Base-by-base conservation (phyloP, 2,329 filamentous ascomycete genomes). In the Xylaria sp. region DNA sequence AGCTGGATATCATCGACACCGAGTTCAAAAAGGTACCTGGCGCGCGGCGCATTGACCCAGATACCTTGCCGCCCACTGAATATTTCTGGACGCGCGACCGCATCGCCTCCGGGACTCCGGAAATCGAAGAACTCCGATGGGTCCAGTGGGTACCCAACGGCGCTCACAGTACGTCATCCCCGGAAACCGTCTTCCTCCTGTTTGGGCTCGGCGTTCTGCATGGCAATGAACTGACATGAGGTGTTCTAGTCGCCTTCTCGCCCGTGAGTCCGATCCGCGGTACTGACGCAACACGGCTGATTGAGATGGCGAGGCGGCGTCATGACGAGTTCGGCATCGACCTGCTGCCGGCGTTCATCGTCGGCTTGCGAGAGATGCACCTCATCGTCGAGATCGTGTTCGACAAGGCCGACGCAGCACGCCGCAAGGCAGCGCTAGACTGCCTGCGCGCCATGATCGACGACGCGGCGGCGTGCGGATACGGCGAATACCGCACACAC, bases 401-500 rank as follows among this genome's bases (percentile, higher is more conserved):
- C 57, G 76, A 80, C 69, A 73, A 75, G 12, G 69, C 67, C 20
- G 71, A 78, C 67, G 67, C 71, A 1, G 71, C 67, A 63, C 71
- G 70, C 15, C 73, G 77, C 12, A 54, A 65, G 18, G 75, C 71
- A 12, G 77, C 75, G n/a, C 66, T 78, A 23, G 67, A 69, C 3
- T 78, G 76, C 68, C 66, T 79, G 54, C 73, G 76, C 6, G 74
- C 73, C 7, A 72, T 82, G 66, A 77, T 82, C 36, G 78, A 79
- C 43, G 81, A 83, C 56, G 80, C 79, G 12, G 81, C 81, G 1
- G 76, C 72, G 2, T 74, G 76, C 9, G 82, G 82, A 2, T 83
- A 81, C 67, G 82, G 82, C 57, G 82, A 84, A 70, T 84, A 84
- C 74, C 76, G 82, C 15, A 83, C 82, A 4, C 82, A 84, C 69